Conservation (phyloP, 768 basidiomycete genomes). For the Termitomyces sp. region DNA sequence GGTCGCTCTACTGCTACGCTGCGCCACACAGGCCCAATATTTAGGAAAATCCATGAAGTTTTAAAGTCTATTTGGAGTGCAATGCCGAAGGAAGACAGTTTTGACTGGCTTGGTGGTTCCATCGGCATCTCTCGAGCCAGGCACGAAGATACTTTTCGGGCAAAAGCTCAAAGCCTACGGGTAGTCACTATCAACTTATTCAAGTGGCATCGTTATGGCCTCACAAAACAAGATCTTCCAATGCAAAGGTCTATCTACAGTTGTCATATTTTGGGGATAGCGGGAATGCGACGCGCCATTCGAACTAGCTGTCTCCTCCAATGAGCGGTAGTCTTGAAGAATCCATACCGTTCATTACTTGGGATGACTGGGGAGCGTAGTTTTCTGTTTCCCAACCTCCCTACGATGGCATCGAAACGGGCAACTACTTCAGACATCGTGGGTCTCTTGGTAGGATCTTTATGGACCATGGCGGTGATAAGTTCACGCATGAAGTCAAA, state of each 20-base stretch:
- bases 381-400: conserved; percentile 15
- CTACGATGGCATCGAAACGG: conserved; percentile 17
- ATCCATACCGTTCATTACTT: background rate
- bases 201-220: no score
- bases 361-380: conserved; percentile 21
- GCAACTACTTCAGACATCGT: conserved; percentile 24
- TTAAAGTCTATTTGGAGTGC: no score
- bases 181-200: no score
- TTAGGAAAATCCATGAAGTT: no score
- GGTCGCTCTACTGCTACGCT: no score
- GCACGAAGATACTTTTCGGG: no score
- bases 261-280: background rate
- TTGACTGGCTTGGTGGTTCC: no score
- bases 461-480: conserved; percentile 12
- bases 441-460: conserved; percentile 26
- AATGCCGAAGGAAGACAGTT: no score
- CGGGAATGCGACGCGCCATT: background rate
- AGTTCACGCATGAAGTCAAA: conserved; percentile 17
- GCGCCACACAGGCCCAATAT: no score
- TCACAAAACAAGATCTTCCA: background rate
- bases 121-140: no score
- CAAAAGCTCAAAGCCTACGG: no score
- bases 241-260: background rate
- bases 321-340: background rate
- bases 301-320: background rate